Conservation (phyloP, 2,329 filamentous ascomycete genomes). For the Claviceps capensis region DNA sequence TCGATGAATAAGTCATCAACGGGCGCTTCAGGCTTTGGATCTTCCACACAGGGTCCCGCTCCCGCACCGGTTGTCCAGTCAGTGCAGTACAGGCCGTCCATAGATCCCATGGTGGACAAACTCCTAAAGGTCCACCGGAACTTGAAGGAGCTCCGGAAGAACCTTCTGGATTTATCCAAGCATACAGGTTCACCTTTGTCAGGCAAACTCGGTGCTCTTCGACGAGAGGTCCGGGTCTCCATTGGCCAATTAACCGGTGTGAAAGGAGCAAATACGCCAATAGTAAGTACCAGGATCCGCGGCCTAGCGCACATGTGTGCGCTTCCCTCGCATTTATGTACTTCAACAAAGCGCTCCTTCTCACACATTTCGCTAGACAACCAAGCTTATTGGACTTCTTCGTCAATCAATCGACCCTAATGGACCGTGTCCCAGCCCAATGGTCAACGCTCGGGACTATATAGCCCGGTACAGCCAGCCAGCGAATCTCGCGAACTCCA, state of each 20-base stretch:
- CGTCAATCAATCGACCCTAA: slow-evolving; percentile 32
- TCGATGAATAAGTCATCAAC: background rate
- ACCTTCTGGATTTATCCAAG: slow-evolving; percentile 43
- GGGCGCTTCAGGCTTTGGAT: background rate
- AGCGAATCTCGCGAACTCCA: slow-evolving; percentile 29
- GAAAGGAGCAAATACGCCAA: slow-evolving; percentile 41
- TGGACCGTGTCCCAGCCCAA: slow-evolving; percentile 35
- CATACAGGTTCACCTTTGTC: slow-evolving; percentile 37
- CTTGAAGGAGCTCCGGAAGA: slow-evolving; percentile 56
- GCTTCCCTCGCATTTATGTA: too few species aligned
- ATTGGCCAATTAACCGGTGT: slow-evolving; percentile 61
- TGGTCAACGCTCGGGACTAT: slow-evolving; percentile 41
- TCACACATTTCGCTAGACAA: slow-evolving; percentile 14
- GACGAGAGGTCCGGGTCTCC: slow-evolving; percentile 55
- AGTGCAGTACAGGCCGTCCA: slow-evolving; percentile 1
- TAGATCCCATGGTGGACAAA: slow-evolving; percentile 25
- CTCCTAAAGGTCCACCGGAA: slow-evolving; percentile 57
- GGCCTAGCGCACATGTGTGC: background rate
- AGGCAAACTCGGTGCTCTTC: slow-evolving; percentile 54
- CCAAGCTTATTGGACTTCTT: slow-evolving; percentile 28
- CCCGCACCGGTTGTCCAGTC: background rate
- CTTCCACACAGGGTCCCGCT: slow-evolving; percentile 1
- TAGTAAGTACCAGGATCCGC: slow-evolving; percentile 17
- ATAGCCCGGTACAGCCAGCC: slow-evolving; percentile 32
- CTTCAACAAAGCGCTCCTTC: background rate